Base-by-base conservation (phyloP, 1,284 basidiomycete species). In the Xerocomus minutiporus region DNA sequence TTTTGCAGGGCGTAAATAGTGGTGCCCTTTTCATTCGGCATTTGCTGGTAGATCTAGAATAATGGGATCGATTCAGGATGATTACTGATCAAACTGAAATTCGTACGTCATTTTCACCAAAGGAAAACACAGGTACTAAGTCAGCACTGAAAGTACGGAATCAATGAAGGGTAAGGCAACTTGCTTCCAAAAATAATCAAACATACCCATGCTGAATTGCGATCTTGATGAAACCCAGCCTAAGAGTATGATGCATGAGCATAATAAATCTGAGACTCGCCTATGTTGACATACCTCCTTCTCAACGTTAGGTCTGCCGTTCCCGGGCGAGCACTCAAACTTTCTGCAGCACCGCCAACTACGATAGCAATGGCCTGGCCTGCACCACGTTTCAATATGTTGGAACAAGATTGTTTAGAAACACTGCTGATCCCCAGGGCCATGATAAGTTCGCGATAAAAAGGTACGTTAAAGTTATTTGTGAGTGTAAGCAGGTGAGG, bases 81-180 rank as follows among this genome's bases (percentile, higher is more conserved):
- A 51, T 4, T 4, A 8, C 9, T 12, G 12, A 25, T 11, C 32
- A 44, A 36, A 15, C 32, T 8, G 29, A 25, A n/a, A 44, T 9
- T 76, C 87, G 62, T 57, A 93, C 93, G 68, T 99, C 96, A 69
- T 99, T 99, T 75, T 99, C 96, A 17, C 96, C 96, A 63, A 99
- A 99, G 1, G 92, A 94, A 65, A 97, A 97, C 1, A 96, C 93
- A 0, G 94, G 95, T 0, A 97, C 94, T 8, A 97, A 77, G 63
- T 93, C 90, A 41, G 94, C 94, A 44, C 90, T 91, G 59, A 29
- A 2, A 26, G 34, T 25, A 29, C 9, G 8, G 7, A 23, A 31
- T 54, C 34, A 48, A 40, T 52, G 17, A 54, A 36, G 15, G n/a
- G 29, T 25, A 28, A 46, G 29, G 41, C 50, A 39, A 36, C 42